Evolutionary conservation across 805 yeast genomes (phyloP).

Genomic region (Clavispora carvajalis): DNA sequence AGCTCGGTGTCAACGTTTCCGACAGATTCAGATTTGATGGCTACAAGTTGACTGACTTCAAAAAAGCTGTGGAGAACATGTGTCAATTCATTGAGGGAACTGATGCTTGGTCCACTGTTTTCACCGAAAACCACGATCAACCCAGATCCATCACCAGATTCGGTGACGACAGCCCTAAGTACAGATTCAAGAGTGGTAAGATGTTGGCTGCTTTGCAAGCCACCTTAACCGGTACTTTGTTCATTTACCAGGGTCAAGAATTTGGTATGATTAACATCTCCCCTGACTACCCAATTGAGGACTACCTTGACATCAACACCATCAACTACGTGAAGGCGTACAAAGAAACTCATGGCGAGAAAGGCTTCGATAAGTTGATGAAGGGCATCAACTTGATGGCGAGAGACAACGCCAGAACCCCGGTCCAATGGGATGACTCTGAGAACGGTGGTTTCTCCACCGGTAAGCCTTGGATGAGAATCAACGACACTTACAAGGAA

Average conservation of each 20-base stretch:
- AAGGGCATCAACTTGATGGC: conserved; percentile 35
- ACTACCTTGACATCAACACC: conserved; percentile 48
- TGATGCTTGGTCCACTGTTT: conserved; percentile 55
- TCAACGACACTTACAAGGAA: conserved; percentile 44
- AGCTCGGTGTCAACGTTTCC: conserved; percentile 32
- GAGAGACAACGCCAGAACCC: conserved; percentile 52
- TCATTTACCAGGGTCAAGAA: conserved; percentile 59
- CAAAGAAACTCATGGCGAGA: conserved; percentile 19
- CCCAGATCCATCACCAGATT: conserved; percentile 50
- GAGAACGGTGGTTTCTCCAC: conserved; percentile 45
- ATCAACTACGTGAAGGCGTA: conserved; percentile 37
- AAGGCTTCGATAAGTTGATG: conserved; percentile 21
- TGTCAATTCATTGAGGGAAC: conserved; percentile 39
- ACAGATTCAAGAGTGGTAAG: conserved; percentile 40
- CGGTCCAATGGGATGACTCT: conserved; percentile 49
- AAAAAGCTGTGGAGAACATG: conserved; percentile 32
- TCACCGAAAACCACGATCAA: conserved; percentile 56
- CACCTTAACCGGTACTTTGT: conserved; percentile 50
- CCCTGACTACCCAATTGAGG: conserved; percentile 40
- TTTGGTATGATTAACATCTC: conserved; percentile 51
- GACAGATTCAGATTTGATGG: conserved; percentile 32
- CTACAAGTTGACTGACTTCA: conserved; percentile 35
- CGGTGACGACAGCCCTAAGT: conserved; percentile 33
- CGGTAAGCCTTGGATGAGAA: conserved; percentile 49
- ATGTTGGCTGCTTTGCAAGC: conserved; percentile 41